Evolutionary conservation across 176 grass and related monocot genomes (phyloP).

Genomic region (Oryza nivara): DNA sequence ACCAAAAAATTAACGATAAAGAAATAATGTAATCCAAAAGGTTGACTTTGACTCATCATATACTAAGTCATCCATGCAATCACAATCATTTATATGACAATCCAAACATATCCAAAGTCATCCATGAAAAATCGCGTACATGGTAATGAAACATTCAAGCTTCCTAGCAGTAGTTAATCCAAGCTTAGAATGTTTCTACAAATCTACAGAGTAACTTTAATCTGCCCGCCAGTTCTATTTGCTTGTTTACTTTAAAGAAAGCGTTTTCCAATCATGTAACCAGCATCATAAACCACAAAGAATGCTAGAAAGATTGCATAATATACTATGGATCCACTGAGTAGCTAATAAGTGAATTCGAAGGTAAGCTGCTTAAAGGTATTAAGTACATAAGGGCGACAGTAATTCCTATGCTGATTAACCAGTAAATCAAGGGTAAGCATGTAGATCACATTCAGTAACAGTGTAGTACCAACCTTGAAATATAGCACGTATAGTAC

Average conservation of each 20-base stretch:
- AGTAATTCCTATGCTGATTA: neutral
- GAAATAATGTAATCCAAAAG: neutral
- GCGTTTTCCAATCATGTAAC: neutral
- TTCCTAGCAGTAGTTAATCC: conserved; percentile 8
- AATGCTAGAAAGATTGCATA: neutral
- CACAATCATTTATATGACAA: conserved; percentile 11
- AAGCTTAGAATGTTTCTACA: neutral
- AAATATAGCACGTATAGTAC: neutral
- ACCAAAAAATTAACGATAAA: neutral
- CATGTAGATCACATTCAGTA: neutral
- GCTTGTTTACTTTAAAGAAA: neutral
- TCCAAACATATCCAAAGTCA: neutral
- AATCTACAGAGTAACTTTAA: neutral
- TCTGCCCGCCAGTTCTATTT: neutral
- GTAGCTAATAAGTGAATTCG: neutral
- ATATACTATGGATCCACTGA: neutral
- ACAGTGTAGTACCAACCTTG: neutral
- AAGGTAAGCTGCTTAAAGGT: neutral
- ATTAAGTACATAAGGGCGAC: neutral
- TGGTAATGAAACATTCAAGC: conserved; percentile 2
- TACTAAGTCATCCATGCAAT: neutral
- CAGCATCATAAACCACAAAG: neutral
- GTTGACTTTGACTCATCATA: neutral
- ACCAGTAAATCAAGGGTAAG: conserved; percentile 2
- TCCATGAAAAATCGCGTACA: neutral